Evolutionary conservation across 768 basidiomycete genomes (phyloP).

Genomic region (Antrodiella citrinella): DNA sequence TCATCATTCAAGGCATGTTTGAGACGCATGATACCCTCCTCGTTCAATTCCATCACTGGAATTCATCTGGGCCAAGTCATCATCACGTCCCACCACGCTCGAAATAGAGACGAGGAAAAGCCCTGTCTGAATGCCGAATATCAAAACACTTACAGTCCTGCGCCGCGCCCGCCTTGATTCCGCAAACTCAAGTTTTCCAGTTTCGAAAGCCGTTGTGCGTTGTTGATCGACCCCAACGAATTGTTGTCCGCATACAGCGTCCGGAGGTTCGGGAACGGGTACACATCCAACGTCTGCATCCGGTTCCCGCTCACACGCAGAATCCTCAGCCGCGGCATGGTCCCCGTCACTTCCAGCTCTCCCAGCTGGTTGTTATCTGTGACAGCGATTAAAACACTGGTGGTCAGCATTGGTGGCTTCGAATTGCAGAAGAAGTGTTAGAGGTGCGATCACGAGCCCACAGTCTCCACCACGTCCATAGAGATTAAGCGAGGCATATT

Average conservation of each 20-base stretch:
- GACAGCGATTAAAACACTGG: background rate
- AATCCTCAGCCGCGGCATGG: conserved; percentile 69
- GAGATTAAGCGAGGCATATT: background rate
- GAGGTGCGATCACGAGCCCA: background rate
- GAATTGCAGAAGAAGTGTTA: background rate
- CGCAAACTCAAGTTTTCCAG: conserved; percentile 89
- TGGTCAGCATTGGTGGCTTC: background rate
- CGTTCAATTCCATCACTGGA: background rate
- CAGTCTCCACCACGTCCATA: background rate
- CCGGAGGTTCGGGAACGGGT: conserved; percentile 60
- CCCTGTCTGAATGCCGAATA: background rate
- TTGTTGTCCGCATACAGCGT: conserved; percentile 94
- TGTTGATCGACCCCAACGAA: conserved; percentile 39
- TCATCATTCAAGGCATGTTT: conserved; percentile 3
- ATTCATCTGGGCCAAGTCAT: background rate
- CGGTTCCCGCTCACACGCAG: conserved; percentile 82
- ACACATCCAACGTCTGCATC: conserved; percentile 52
- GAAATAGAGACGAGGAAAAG: background rate
- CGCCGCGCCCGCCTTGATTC: conserved; percentile 71
- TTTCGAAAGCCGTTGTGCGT: conserved; percentile 51
- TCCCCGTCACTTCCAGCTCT: conserved; percentile 42
- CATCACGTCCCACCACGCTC: background rate
- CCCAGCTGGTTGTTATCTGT: conserved; percentile 68
- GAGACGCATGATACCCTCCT: background rate
- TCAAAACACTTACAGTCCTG: conserved; percentile 52